phyloP scores from a whole-genome alignment of 2,329 filamentous ascomycete genomes.

The Coniosporium tulheliwenetii region DNA sequence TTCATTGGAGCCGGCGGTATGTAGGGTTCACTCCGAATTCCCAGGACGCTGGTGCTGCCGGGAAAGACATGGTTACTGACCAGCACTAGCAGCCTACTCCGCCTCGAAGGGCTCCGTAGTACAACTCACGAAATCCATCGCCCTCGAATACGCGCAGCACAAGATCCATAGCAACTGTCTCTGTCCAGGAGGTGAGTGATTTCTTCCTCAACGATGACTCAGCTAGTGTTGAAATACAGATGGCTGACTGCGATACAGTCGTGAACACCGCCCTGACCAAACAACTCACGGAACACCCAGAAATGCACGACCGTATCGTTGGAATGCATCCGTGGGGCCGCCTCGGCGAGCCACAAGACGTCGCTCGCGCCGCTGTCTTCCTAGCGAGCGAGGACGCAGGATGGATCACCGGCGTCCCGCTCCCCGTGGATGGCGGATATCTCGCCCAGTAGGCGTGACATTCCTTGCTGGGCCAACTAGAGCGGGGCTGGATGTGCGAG shows the following conservation, averaged over 20 bases:
- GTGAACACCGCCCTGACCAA: slow-evolving; percentile 8
- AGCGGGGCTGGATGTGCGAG: too few species aligned
- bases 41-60: not conserved
- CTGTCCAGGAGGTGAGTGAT: slow-evolving; percentile 10
- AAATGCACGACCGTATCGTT: slow-evolving; percentile 1
- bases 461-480: too few species aligned
- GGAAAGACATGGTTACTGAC: slow-evolving; percentile 8
- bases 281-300: not conserved
- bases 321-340: slow-evolving; percentile 8
- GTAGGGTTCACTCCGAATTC: slow-evolving; percentile 1
- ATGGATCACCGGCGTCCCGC: slow-evolving; percentile 6
- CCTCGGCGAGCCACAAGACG: slow-evolving; percentile 9
- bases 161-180: slow-evolving; percentile 14
- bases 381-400: slow-evolving; percentile 10
- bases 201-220: not conserved
- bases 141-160: slow-evolving; percentile 11
- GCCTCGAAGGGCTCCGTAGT: slow-evolving; percentile 12
- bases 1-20: slow-evolving; percentile 10
- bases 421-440: slow-evolving; percentile 1
- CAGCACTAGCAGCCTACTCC: slow-evolving; percentile 9
- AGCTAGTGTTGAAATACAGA: not conserved
- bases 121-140: slow-evolving; percentile 12
- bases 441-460: not conserved
- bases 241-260: slow-evolving; percentile 3
- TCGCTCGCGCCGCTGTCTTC: slow-evolving; percentile 12